phyloP scores from a whole-genome alignment of 805 yeast genomes.

The Cyberlindnera suaveolens region DNA sequence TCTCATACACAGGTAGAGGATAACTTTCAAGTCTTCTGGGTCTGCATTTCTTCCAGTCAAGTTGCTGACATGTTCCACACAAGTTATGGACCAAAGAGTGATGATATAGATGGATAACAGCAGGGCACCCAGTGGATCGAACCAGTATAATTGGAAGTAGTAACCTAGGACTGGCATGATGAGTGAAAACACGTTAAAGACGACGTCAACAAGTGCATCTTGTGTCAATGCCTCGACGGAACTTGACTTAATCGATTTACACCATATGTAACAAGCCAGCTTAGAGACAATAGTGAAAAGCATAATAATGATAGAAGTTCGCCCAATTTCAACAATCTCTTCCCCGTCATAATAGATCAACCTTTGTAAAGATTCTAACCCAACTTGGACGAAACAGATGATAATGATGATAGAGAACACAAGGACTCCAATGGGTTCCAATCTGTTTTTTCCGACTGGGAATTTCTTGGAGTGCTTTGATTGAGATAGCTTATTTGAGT shows the following conservation, averaged over 20 bases:
- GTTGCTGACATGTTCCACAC: conserved; percentile 67
- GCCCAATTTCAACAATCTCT: conserved; percentile 40
- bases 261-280: conserved; percentile 57
- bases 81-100: conserved; percentile 54
- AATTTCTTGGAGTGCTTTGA: conserved; percentile 42
- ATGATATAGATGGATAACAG: conserved; percentile 56
- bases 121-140: conserved; percentile 72
- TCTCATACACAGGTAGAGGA: conserved; percentile 59
- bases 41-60: conserved; percentile 70
- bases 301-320: conserved; percentile 55
- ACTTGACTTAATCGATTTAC: conserved; percentile 51
- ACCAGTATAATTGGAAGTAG: conserved; percentile 53
- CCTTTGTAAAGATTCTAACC: conserved; percentile 50
- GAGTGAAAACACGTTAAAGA: conserved; percentile 66
- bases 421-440: conserved; percentile 75
- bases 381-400: conserved; percentile 66
- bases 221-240: conserved; percentile 77
- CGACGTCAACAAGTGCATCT: conserved; percentile 74
- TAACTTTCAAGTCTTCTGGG: conserved; percentile 54
- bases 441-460: conserved; percentile 67
- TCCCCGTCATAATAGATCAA: conserved; percentile 34
- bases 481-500: conserved; percentile 47
- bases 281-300: conserved; percentile 53
- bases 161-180: conserved; percentile 62
- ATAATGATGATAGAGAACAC: conserved; percentile 68